A percentile compares a stretch with the other conserved stretches of the same genome.
Evolutionary conservation across 441 rosid genomes (phyloP).

Genomic region (Manihot esculenta): DNA sequence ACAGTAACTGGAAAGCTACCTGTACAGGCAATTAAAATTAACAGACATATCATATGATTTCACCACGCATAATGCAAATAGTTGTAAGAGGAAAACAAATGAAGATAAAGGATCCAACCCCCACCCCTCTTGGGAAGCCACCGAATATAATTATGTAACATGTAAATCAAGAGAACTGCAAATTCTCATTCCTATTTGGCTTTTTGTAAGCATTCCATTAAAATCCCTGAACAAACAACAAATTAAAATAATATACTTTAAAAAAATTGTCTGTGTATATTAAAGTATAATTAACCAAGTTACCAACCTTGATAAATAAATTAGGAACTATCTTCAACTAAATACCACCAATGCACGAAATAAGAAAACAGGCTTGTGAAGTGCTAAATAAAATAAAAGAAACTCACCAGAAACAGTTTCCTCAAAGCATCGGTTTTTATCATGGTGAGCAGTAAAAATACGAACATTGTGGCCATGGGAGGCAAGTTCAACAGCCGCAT

Average conservation of each 20-base stretch:
- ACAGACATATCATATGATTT: background rate
- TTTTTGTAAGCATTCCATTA: background rate
- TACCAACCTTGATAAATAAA: background rate
- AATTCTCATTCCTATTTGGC: background rate
- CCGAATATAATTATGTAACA: background rate
- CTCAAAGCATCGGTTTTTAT: conserved; percentile 80
- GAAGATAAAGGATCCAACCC: background rate
- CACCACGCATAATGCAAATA: background rate
- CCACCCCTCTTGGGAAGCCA: background rate
- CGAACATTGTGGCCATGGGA: conserved; percentile 79
- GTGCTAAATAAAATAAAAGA: background rate
- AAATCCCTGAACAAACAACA: background rate
- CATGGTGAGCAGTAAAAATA: conserved; percentile 88
- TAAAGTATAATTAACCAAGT: background rate
- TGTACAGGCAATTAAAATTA: conserved; percentile 24
- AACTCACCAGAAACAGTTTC: conserved; percentile 72
- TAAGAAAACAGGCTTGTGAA: background rate
- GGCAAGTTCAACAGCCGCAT: conserved; percentile 84
- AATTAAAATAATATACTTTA: background rate
- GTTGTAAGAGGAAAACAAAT: background rate
- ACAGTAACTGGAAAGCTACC: conserved; percentile 77
- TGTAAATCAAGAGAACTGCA: background rate
- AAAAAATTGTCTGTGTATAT: background rate
- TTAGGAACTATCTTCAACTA: background rate
- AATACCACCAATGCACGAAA: background rate